Conservation (phyloP, 169 alveolate genomes). For the Besnoitia besnoiti region DNA sequence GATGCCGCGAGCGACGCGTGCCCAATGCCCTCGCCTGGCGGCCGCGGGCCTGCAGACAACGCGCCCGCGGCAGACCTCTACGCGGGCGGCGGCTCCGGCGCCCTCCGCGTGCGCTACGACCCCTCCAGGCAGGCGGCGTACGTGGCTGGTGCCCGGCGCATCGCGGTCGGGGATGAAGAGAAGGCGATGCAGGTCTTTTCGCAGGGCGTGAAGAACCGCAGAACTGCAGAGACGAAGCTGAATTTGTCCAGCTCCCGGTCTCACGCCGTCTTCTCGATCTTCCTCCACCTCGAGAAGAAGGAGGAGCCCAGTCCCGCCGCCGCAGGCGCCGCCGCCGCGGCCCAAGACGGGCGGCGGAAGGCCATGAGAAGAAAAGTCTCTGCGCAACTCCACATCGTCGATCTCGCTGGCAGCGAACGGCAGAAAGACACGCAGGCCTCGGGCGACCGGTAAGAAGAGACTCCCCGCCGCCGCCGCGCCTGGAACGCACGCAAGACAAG, state of each 20-base stretch:
- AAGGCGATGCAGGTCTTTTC: conserved; percentile 21
- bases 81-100: background rate
- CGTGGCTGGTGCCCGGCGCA: conserved; percentile 38
- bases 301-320: background rate
- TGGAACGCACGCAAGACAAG: too few relatives aligned
- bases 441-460: conserved; percentile 42
- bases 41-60: too few relatives aligned
- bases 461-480: too few relatives aligned
- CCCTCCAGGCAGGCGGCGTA: background rate
- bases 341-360: background rate
- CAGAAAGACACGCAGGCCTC: conserved; percentile 42
- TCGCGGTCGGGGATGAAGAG: background rate
- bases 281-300: conserved; percentile 18
- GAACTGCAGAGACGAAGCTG: conserved; percentile 43
- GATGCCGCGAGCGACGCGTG: conserved; percentile 3
- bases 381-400: conserved; percentile 52
- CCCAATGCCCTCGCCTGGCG: too few relatives aligned
- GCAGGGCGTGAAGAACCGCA: conserved; percentile 34
- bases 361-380: background rate
- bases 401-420: conserved; percentile 57
- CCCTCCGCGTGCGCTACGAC: conserved; percentile 38
- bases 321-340: background rate
- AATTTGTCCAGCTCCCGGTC: conserved; percentile 44
- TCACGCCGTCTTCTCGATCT: conserved; percentile 45
- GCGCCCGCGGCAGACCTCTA: background rate